phyloP scores from a whole-genome alignment of 2,329 filamentous ascomycete species.

The Cercospora sp. region DNA sequence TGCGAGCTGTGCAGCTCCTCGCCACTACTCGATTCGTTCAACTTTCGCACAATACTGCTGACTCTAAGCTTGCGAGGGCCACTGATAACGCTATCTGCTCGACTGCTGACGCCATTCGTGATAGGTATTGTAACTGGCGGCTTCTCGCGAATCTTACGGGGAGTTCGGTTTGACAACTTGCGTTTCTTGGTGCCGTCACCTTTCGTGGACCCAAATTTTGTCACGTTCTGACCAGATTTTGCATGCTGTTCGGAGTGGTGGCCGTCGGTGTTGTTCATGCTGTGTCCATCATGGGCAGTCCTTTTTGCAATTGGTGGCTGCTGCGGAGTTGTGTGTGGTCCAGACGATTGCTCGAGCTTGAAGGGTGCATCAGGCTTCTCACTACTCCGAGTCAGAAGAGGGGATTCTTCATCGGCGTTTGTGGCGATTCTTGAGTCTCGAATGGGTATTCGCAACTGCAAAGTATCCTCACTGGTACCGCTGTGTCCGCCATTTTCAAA shows the following conservation, averaged over 20 bases:
- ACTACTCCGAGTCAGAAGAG: background rate
- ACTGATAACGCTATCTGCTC: slow-evolving; percentile 18
- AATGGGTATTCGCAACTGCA: slow-evolving; percentile 2
- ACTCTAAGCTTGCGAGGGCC: slow-evolving; percentile 24
- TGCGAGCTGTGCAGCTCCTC: slow-evolving; percentile 1
- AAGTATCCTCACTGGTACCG: background rate
- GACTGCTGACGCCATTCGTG: slow-evolving; percentile 6
- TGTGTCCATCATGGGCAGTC: background rate
- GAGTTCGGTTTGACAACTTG: slow-evolving; percentile 19
- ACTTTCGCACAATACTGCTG: slow-evolving; percentile 16
- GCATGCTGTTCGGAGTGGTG: too few relatives aligned
- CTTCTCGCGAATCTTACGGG: slow-evolving; percentile 12
- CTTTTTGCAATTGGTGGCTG: background rate
- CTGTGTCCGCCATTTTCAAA: background rate
- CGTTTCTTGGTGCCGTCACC: slow-evolving; percentile 7
- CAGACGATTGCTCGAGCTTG: background rate
- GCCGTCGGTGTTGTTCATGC: background rate
- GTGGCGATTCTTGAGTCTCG: background rate
- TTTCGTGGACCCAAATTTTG: background rate
- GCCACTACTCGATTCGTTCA: slow-evolving; percentile 10
- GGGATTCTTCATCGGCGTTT: background rate
- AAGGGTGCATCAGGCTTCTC: background rate
- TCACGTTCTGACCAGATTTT: background rate
- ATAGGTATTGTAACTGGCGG: background rate
- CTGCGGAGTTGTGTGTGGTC: background rate